Evolutionary conservation across 352 stramenopile genomes (phyloP), one percentile per base, ranked within the genome.

Genomic region (Globisporangium mamillatum): DNA sequence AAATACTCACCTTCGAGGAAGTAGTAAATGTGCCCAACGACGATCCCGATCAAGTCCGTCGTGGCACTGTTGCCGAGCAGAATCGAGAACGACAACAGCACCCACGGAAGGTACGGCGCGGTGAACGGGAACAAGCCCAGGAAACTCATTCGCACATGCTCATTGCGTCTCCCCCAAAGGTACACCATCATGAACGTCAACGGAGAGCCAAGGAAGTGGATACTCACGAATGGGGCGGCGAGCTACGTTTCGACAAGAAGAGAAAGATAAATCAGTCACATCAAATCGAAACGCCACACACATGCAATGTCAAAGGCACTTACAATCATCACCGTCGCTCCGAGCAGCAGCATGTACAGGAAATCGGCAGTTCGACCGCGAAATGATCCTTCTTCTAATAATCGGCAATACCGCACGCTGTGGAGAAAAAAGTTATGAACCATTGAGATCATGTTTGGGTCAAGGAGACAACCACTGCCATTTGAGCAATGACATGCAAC

Each of bases 171-270:
- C 36, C 96, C 96, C 98, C 98, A 99, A 25, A 99, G 80, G 80
- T 99, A 99, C 5, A 99, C 91, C 97, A 99, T 99, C 97, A 99
- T 99, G 75, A 99, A 99, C n/a, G 97, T 98, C 27, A 99, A 82
- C 18, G 97, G 98, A 70, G 91, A 98, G 20, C 97, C 97, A 9
- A 99, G 82, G 78, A 99, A 99, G 67, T 98, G 94, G 46, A 99
- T 97, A 72, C 88, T 96, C 22, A 99, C 86, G 71, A 98, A 99
- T 14, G 97, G 95, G 50, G 97, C 97, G 12, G 99, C 84, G n/a
- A 95, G 75, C 89, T 97, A 32, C 16, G 12, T 20, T n/a, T 48
- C 14, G 4, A 10, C 16, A 58, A 46, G 7, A 56, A n/a, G 8
- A 63, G 3, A 52, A 50, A 25, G 53, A 63, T 25, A 32, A 27